Percentiles rank a stretch among this genome's conserved stretches.
Conservation (phyloP, 352 stramenopile species). For the Globisporangium heterothallicum region DNA sequence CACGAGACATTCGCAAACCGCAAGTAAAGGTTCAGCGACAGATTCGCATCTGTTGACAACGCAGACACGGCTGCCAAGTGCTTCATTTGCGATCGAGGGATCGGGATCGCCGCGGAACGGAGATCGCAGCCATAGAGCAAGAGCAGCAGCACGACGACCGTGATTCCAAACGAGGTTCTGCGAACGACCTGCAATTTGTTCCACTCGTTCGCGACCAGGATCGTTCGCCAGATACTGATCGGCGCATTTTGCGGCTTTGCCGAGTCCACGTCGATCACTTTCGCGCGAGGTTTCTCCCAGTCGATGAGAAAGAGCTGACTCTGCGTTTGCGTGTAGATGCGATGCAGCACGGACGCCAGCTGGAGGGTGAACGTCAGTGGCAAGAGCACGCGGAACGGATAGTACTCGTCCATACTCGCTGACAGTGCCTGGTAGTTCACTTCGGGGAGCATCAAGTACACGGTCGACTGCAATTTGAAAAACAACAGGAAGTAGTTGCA, state of each 20-base stretch:
- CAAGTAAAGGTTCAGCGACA: constrained; percentile 81
- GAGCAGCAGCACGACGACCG: constrained; percentile 82
- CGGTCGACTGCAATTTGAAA: constrained; percentile 89
- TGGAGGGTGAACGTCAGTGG: constrained; percentile 80
- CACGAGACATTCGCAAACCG: constrained; percentile 86
- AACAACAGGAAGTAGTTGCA: constrained; percentile 91
- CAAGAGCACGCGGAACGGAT: constrained; percentile 81
- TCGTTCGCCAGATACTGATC: constrained; percentile 92
- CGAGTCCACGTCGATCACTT: constrained; percentile 53
- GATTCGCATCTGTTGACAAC: constrained; percentile 23
- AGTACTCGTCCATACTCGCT: constrained; percentile 77
- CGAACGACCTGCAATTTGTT: constrained; percentile 86
- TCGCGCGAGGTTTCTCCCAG: constrained; percentile 88
- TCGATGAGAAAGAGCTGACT: constrained; percentile 91
- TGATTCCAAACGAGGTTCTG: constrained; percentile 77
- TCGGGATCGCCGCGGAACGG: constrained; percentile 38
- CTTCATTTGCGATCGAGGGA: constrained; percentile 47
- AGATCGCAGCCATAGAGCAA: constrained; percentile 80
- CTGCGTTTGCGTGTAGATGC: constrained; percentile 76
- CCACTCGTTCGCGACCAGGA: constrained; percentile 93
- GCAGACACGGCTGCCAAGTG: constrained; percentile 47
- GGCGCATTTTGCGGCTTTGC: constrained; percentile 36
- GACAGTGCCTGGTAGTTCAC: constrained; percentile 43
- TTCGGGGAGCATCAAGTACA: constrained; percentile 87
- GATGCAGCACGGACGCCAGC: constrained; percentile 54